Evolutionary conservation across 192 early-diverging fungal genomes (phyloP), one percentile per base, ranked within the genome.

Genomic region (Dissophora globulifera): DNA sequence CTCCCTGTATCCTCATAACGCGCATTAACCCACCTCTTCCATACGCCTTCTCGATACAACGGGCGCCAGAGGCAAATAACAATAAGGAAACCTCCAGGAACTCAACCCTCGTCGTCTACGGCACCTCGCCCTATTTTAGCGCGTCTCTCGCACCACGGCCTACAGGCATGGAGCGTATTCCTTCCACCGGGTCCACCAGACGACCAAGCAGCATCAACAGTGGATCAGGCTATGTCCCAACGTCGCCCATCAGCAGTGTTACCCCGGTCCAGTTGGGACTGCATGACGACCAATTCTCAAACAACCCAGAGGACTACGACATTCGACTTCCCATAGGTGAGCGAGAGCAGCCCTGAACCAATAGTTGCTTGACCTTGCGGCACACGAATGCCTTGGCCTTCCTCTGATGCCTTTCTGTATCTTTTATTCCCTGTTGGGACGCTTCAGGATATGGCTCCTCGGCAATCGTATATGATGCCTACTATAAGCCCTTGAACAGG

Each of bases 371-470:
- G n/a, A n/a, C n/a, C n/a, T n/a, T n/a, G n/a, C n/a, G n/a, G n/a
- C n/a, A n/a, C n/a, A n/a, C n/a, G n/a, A n/a, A n/a, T n/a, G n/a
- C n/a, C n/a, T n/a, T 38, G 13, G 13, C 35, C 35, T 9, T 13
- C 35, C 35, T 38, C 35, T 38, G 13, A 38, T 13, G 7, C 6
- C 35, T 13, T 13, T 13, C 13, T 13, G 40, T 2, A 43, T 46
- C 13, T 17, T 15, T 59, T 31, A 16, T 35, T 45, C 27, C 27
- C 22, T 59, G 20, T 41, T 42, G 6, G 2, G 3, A 22, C 3
- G 2, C 16, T 50, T 25, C 2, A 92, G 93, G 93, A 16, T 93
- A 94, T 80, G 94, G 94, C 20, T 93, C 92, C 0, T 95, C 94
- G 22, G 94, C 94, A 8, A 80, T 91, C 23, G 94, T 95, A 2